Evolutionary conservation across 805 yeast species (phyloP).

Genomic region (Kodamaea jinghongensis): DNA sequence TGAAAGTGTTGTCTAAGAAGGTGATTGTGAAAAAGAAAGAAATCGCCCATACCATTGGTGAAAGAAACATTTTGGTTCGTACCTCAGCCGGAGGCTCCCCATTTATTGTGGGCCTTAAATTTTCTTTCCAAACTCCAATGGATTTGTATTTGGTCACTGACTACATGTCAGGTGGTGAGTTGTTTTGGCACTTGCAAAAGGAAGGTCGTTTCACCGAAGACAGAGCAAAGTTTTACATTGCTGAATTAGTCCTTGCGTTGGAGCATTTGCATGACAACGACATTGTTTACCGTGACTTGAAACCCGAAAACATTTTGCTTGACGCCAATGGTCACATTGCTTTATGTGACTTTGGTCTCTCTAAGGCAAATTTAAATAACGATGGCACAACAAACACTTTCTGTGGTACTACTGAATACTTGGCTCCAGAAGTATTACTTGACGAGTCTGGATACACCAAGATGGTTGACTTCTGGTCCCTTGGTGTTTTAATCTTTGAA

Average conservation of each 20-base stretch:
- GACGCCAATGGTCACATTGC: constrained; percentile 98
- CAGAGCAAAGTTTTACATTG: constrained; percentile 94
- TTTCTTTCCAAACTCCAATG: constrained; percentile 92
- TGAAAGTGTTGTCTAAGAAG: constrained; percentile 94
- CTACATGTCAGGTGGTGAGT: constrained; percentile 97
- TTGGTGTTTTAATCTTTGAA: constrained; percentile 94
- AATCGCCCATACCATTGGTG: constrained; percentile 97
- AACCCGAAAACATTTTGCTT: constrained; percentile 91
- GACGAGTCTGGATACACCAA: constrained; percentile 97
- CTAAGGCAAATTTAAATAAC: constrained; percentile 84
- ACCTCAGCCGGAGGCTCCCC: constrained; percentile 86
- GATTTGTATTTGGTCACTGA: constrained; percentile 94
- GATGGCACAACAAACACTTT: constrained; percentile 94
- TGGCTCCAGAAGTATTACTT: constrained; percentile 93
- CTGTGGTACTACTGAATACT: constrained; percentile 97
- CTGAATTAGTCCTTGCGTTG: constrained; percentile 88
- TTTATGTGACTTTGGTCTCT: constrained; percentile 93
- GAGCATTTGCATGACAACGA: constrained; percentile 95
- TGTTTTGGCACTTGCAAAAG: constrained; percentile 94
- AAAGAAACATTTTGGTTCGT: constrained; percentile 88
- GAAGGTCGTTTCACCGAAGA: constrained; percentile 93
- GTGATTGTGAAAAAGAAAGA: constrained; percentile 96
- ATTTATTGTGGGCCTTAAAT: constrained; percentile 94
- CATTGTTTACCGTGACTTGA: constrained; percentile 93
- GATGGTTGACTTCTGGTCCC: constrained; percentile 99